Percentiles rank a stretch among this genome's conserved stretches.
These are phyloP conservation scores for Rutidosis leptorrhynchoides DNA, from an alignment of 129 eudicot species.

Conservation along the genomic window DNA sequence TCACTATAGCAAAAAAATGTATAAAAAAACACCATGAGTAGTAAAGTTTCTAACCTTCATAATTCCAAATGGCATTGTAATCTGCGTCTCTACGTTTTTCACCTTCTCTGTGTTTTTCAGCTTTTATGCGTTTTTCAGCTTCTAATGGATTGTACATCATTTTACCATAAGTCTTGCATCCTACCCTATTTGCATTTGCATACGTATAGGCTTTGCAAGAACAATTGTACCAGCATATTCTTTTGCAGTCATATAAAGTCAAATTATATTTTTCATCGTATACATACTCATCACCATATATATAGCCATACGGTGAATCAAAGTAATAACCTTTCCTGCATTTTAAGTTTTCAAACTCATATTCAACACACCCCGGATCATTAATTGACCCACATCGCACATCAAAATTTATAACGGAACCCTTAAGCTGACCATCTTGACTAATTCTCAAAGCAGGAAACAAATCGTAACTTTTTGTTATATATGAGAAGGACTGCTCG, in stretches of 20 bases:
- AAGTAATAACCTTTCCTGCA: constrained; percentile 25
- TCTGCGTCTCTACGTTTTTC: background rate
- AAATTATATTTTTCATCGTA: constrained; percentile 24
- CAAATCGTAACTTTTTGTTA: constrained; percentile 13
- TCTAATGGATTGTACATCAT: constrained; percentile 16
- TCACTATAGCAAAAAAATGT: no score
- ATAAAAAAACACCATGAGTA: no score
- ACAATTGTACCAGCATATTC: constrained; percentile 32
- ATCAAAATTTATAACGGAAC: background rate
- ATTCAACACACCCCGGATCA: constrained; percentile 27
- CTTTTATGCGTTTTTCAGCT: constrained; percentile 3
- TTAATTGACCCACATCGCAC: background rate
- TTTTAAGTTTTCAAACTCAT: constrained; percentile 17
- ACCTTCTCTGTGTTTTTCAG: background rate
- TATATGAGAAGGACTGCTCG: constrained; percentile 31
- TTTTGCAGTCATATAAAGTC: constrained; percentile 37
- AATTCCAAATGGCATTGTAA: background rate
- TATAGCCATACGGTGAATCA: background rate
- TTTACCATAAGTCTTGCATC: constrained; percentile 34
- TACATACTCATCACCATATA: background rate
- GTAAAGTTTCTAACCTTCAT: no score
- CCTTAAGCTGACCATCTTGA: constrained; percentile 5
- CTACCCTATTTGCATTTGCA: constrained; percentile 3
- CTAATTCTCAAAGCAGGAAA: constrained; percentile 24
- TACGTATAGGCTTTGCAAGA: constrained; percentile 35